These are phyloP conservation scores for Strigomonas oncopelti DNA, from an alignment of 208 protist species.

Conservation along the genomic window DNA sequence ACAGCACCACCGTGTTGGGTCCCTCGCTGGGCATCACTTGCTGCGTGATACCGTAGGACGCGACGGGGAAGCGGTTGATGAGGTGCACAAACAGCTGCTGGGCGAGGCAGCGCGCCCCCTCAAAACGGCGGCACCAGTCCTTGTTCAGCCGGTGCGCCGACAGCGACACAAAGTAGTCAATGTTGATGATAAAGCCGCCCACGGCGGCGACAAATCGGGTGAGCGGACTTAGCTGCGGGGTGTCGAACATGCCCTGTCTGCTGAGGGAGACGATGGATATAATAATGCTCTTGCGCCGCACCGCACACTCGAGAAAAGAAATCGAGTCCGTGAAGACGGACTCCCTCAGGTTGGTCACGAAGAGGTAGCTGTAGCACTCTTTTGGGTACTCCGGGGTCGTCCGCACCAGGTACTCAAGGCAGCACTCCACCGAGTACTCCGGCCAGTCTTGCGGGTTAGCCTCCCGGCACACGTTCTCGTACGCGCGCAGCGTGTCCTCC, in stretches of 20 bases:
- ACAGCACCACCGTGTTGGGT: constrained; percentile 31
- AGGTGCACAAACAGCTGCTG: constrained; percentile 88
- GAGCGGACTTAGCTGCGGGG: constrained; percentile 55
- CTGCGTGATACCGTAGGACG: constrained; percentile 32
- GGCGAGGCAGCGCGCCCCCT: constrained; percentile 73
- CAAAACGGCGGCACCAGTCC: constrained; percentile 80
- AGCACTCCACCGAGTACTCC: constrained; percentile 40
- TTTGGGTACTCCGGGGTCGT: constrained; percentile 46
- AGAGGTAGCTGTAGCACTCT: constrained; percentile 70
- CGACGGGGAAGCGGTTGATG: constrained; percentile 69
- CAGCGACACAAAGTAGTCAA: constrained; percentile 83
- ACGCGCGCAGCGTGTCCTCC: constrained; percentile 36
- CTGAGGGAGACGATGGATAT: constrained; percentile 73
- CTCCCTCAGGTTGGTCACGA: constrained; percentile 59
- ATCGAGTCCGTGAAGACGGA: constrained; percentile 39
- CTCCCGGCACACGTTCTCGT: constrained; percentile 66
- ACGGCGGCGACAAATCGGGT: constrained; percentile 67
- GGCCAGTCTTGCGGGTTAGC: constrained; percentile 45
- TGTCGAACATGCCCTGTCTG: constrained; percentile 49
- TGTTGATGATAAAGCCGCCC: constrained; percentile 73
- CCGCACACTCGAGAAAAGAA: constrained; percentile 61
- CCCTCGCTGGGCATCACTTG: constrained; percentile 8
- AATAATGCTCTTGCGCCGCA: constrained; percentile 84
- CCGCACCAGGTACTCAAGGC: constrained; percentile 71
- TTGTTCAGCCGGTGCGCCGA: constrained; percentile 52